A percentile compares a stretch with the other conserved stretches of the same genome.
These are phyloP conservation scores for Linaria vulgaris DNA, from an alignment of 257 asterid genomes.

Conservation along the genomic window DNA sequence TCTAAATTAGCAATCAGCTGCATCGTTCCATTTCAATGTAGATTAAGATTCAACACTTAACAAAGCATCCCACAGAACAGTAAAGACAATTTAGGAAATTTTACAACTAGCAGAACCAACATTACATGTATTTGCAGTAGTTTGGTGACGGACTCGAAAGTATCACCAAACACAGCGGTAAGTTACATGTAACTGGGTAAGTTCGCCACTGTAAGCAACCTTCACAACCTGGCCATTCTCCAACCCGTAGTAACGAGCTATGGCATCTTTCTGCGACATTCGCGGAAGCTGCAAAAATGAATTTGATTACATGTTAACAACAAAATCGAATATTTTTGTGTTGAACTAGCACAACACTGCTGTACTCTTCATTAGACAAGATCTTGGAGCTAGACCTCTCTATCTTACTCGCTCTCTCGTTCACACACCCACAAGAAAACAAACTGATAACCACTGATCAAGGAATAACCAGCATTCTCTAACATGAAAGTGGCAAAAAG, in stretches of 20 bases:
- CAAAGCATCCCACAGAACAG: background rate
- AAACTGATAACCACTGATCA: background rate
- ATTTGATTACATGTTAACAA: background rate
- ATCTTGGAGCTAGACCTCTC: too few relatives aligned
- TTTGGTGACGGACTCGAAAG: background rate
- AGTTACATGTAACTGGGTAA: conserved; percentile 66
- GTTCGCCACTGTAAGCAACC: conserved; percentile 68
- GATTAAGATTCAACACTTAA: background rate
- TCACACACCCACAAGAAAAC: background rate
- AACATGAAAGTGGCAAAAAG: background rate
- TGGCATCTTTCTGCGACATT: conserved; percentile 72
- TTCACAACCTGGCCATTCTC: conserved; percentile 84
- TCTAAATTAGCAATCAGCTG: too few relatives aligned
- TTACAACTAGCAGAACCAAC: too few relatives aligned
- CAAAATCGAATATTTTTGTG: background rate
- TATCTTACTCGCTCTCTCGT: too few relatives aligned
- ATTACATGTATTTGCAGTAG: background rate
- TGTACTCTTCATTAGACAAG: too few relatives aligned
- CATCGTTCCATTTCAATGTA: too few relatives aligned
- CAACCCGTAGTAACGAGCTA: conserved; percentile 77
- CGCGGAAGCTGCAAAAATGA: conserved; percentile 67
- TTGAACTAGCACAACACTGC: background rate
- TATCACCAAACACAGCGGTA: conserved; percentile 78
- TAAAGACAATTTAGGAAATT: background rate
- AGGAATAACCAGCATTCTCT: background rate